A percentile compares a stretch with the other conserved stretches of the same genome.
Evolutionary conservation across 2,329 filamentous ascomycete genomes (phyloP).

Genomic region (Colletotrichum aenigma): DNA sequence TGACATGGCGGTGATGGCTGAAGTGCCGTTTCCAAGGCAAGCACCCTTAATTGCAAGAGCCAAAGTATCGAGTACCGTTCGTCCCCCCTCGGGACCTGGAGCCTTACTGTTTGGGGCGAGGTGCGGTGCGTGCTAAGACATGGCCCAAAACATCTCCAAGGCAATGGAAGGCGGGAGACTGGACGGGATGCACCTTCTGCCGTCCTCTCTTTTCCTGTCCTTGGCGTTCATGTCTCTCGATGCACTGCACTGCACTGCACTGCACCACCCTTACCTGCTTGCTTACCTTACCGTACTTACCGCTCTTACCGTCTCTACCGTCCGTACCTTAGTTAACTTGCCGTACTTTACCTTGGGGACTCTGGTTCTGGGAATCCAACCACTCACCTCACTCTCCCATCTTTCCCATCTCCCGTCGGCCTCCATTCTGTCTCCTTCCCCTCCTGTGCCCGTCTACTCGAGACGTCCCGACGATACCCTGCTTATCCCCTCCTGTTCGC

Average conservation of each 20-base stretch:
- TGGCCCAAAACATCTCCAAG: not conserved
- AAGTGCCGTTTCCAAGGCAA: not conserved
- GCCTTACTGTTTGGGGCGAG: slow-evolving; percentile 7
- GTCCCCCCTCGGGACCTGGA: not conserved
- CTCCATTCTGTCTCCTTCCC: not conserved
- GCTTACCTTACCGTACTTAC: not conserved
- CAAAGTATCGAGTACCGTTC: not conserved
- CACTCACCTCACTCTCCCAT: not conserved
- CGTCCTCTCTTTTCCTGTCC: not conserved
- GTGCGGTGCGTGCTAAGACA: slow-evolving; percentile 8
- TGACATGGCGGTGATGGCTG: not conserved
- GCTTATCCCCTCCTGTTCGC: not conserved
- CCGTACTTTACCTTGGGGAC: not conserved
- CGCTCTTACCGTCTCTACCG: not conserved
- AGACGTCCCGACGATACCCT: not conserved
- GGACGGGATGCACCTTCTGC: not conserved
- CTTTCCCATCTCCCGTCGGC: not conserved
- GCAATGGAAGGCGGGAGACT: not conserved
- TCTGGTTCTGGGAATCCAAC: not conserved
- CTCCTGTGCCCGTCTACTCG: not conserved
- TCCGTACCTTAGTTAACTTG: not conserved
- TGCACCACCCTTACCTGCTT: not conserved
- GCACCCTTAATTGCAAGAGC: not conserved
- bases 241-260: not conserved
- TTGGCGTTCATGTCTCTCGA: not conserved